Percentiles rank a stretch among this genome's conserved stretches.
Evolutionary conservation across 1,284 basidiomycete genomes (phyloP).

Genomic region (Pseudozyma pruni): DNA sequence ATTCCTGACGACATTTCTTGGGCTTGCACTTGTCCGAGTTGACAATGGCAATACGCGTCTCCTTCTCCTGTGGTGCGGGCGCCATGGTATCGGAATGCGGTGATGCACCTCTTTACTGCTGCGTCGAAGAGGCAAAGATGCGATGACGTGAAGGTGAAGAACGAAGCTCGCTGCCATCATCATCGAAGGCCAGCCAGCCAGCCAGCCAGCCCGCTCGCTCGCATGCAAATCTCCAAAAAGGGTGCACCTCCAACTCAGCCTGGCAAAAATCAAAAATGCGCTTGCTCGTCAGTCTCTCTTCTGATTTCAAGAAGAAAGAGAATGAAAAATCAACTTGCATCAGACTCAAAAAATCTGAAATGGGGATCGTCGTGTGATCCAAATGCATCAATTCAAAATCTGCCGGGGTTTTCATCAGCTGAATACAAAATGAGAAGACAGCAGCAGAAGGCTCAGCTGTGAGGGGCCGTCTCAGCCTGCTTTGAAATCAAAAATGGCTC

Average conservation of each 20-base stretch:
- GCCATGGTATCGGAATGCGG: constrained; percentile 36
- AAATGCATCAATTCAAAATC: constrained; percentile 10
- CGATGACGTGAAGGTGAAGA: too few relatives aligned
- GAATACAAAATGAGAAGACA: not conserved
- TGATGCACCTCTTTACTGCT: constrained; percentile 20
- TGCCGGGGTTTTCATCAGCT: constrained; percentile 5
- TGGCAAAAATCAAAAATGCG: constrained; percentile 1
- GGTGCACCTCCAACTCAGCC: constrained; percentile 7
- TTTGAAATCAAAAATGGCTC: constrained; percentile 31
- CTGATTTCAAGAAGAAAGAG: constrained; percentile 1
- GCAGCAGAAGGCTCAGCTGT: not conserved
- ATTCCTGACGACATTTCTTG: constrained; percentile 67
- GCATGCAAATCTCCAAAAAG: not conserved
- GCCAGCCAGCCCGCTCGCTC: too few relatives aligned
- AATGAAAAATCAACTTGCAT: not conserved
- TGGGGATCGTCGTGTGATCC: constrained; percentile 9
- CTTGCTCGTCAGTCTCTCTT: constrained; percentile 1
- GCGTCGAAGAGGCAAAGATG: constrained; percentile 6
- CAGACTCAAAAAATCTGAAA: constrained; percentile 23
- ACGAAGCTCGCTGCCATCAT: too few relatives aligned
- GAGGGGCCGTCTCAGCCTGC: constrained; percentile 9
- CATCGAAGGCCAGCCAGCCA: too few relatives aligned
- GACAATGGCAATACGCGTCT: constrained; percentile 67
- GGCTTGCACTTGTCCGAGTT: constrained; percentile 68
- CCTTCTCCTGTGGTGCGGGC: constrained; percentile 55